A percentile compares a stretch with the other conserved stretches of the same genome.
Evolutionary conservation across 257 asterid genomes (phyloP).

Genomic region (Oldenlandia corymbosa): DNA sequence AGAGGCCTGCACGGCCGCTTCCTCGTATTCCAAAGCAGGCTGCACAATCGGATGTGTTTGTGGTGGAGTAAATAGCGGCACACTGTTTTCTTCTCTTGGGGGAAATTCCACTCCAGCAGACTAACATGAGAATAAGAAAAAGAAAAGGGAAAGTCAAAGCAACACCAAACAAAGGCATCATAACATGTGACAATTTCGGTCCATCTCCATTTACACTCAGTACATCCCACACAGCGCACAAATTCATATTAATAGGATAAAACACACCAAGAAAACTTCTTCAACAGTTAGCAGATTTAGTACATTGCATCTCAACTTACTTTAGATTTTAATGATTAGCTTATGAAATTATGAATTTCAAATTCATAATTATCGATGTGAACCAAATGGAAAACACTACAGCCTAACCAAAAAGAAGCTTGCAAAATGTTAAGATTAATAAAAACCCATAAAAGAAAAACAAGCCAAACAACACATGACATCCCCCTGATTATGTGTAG

Average conservation of each 20-base stretch:
- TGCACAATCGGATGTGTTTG: conserved; percentile 76
- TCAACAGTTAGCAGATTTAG: not conserved
- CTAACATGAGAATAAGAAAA: conserved; percentile 29
- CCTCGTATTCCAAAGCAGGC: conserved; percentile 57
- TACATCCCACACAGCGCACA: conserved; percentile 5
- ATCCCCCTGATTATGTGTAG: too few species aligned
- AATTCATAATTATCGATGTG: not conserved
- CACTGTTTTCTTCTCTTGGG: conserved; percentile 80
- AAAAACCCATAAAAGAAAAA: not conserved
- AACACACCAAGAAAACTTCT: not conserved
- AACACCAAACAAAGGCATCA: not conserved
- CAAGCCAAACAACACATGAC: not conserved
- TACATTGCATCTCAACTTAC: not conserved
- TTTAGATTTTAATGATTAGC: too few species aligned
- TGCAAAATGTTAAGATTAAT: not conserved
- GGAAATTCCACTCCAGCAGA: conserved; percentile 90
- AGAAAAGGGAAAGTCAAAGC: not conserved
- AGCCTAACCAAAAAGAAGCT: not conserved
- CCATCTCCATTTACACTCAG: not conserved
- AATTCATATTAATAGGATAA: not conserved
- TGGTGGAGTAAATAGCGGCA: conserved; percentile 88
- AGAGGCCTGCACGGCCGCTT: conserved; percentile 92
- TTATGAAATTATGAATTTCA: too few species aligned
- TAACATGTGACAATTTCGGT: not conserved
- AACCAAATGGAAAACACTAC: not conserved